Base-by-base conservation (phyloP, 2,329 filamentous ascomycete genomes). In the Aspergillus quadrilineatus region DNA sequence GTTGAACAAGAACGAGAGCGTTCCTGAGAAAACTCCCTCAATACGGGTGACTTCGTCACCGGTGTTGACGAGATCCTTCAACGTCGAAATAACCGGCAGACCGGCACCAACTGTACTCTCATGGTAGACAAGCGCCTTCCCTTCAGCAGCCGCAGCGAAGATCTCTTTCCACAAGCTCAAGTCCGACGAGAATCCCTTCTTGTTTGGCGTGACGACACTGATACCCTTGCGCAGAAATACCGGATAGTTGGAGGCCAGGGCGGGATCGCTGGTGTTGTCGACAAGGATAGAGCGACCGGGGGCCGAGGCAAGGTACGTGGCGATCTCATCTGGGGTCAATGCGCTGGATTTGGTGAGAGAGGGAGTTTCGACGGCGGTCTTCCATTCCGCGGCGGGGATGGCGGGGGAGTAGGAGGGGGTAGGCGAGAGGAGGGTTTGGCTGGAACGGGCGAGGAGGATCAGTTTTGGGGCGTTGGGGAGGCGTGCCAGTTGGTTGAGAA, bases 1-100 rank as follows among this genome's bases (percentile, higher is more conserved):
- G 81, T 97, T 97, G 85, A 99, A 97, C 41, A 99, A 82, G 82
- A 97, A 99, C 39, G 90, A 95, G 86, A 99, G 93, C 54, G 94
- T 99, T 62, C 94, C 94, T 60, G 90, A 96, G 78, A 99, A 97
- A 50, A 99, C 92, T 63, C 94, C 94, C 77, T 97, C 93, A 65
- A 99, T 95, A 77, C 88, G 92, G 53, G 85, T 91, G 4, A 99
- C 88, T 71, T 90, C 82, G 71, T 99, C 94, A 42, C 94, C 94
- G 1, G 94, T 99, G 61, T 92, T 89, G 26, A 97, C 85, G n/a
- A 99, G 83, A 67, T 99, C 94, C 70, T 92, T 92, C 62, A 99
- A 79, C 0, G 94, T 97, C 41, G 90, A 96, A 66, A 99, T 89
- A 58, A 97, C 89, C 4, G 94, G 94, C 49, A 99, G 82, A 4